Conservation (phyloP, 169 alveolate species). For the Plasmodium cynomolgi region DNA sequence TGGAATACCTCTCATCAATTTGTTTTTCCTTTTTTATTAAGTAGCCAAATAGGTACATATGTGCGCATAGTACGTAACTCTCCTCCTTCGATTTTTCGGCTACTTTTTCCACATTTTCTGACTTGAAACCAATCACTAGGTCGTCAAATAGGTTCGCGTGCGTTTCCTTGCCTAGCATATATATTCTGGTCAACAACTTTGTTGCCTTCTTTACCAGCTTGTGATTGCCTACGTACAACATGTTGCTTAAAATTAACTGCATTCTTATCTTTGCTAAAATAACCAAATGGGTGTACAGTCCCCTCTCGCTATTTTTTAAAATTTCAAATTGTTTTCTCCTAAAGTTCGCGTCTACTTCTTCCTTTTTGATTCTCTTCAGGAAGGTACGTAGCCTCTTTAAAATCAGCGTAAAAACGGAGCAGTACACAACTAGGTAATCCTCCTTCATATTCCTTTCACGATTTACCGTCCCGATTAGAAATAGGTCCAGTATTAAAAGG, state of each 20-base stretch:
- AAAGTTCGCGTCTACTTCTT: neutral
- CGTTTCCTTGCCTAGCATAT: neutral
- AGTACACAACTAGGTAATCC: slow-evolving; percentile 15
- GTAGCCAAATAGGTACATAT: slow-evolving; percentile 33
- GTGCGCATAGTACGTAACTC: neutral
- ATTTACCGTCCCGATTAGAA: slow-evolving; percentile 12
- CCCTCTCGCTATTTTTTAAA: neutral
- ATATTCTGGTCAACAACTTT: slow-evolving; percentile 19
- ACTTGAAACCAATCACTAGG: neutral
- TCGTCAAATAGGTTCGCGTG: neutral
- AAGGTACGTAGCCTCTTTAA: neutral
- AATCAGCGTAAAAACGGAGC: slow-evolving; percentile 22
- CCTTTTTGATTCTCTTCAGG: neutral
- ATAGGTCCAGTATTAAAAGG: slow-evolving; percentile 24
- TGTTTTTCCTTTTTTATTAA: slow-evolving; percentile 38
- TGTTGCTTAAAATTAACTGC: slow-evolving; percentile 9
- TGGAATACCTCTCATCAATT: slow-evolving; percentile 34
- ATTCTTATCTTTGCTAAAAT: slow-evolving; percentile 17
- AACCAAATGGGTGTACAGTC: neutral
- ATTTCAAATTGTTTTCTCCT: neutral
- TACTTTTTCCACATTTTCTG: neutral
- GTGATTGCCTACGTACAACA: neutral
- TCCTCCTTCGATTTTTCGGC: neutral
- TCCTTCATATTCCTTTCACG: slow-evolving; percentile 6
- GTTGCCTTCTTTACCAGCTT: slow-evolving; percentile 10